A percentile compares a stretch with the other conserved stretches of the same genome.
phyloP scores from a whole-genome alignment of 1,139 yeast species.

The Yamadazyma triangularis region DNA sequence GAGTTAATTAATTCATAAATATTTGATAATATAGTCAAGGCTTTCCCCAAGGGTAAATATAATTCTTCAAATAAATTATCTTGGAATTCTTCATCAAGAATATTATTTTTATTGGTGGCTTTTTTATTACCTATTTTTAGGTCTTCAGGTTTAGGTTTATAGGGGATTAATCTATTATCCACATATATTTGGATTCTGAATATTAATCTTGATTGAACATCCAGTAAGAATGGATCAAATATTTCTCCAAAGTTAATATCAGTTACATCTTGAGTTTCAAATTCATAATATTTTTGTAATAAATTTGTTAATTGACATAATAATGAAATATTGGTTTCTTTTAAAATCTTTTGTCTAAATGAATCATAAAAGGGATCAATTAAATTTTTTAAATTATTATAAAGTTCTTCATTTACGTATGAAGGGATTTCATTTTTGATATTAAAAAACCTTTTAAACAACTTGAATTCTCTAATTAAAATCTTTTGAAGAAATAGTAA shows the following conservation, averaged over 20 bases:
- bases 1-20: slow-evolving; percentile 77
- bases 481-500: slow-evolving; percentile 55
- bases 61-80: slow-evolving; percentile 47
- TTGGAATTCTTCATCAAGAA: slow-evolving; percentile 29
- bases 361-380: slow-evolving; percentile 76
- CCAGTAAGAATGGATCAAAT: slow-evolving; percentile 69
- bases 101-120: slow-evolving; percentile 15
- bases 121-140: slow-evolving; percentile 53
- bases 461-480: slow-evolving; percentile 54
- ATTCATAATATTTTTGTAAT: slow-evolving; percentile 64
- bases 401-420: slow-evolving; percentile 30
- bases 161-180: slow-evolving; percentile 62
- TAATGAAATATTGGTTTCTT: slow-evolving; percentile 61
- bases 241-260: slow-evolving; percentile 48
- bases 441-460: slow-evolving; percentile 53
- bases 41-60: slow-evolving; percentile 72
- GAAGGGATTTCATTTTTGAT: slow-evolving; percentile 11
- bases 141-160: slow-evolving; percentile 65
- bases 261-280: slow-evolving; percentile 43
- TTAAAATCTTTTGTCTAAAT: slow-evolving; percentile 59
- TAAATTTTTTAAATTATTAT: slow-evolving; percentile 55
- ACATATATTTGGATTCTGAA: slow-evolving; percentile 73
- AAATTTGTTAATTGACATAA: slow-evolving; percentile 75
- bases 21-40: slow-evolving; percentile 67
- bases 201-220: slow-evolving; percentile 73